phyloP scores from a whole-genome alignment of 805 yeast genomes.

The Saturnispora saitoi region DNA sequence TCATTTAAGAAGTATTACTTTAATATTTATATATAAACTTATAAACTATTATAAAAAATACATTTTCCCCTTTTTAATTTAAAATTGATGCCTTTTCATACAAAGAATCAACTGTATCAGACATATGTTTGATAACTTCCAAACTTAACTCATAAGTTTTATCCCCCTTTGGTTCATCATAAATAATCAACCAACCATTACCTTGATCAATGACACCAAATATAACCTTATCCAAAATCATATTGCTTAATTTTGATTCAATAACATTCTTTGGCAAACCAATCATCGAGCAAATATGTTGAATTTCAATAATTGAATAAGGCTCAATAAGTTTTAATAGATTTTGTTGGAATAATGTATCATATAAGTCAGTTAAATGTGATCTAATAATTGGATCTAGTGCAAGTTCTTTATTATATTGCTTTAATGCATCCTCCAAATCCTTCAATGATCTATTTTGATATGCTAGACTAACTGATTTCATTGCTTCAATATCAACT shows the following conservation, averaged over 20 bases:
- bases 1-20: slow-evolving; percentile 16
- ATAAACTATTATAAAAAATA: neutral
- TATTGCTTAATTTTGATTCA: slow-evolving; percentile 90
- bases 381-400: slow-evolving; percentile 83
- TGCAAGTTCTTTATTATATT: slow-evolving; percentile 66
- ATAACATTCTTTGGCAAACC: slow-evolving; percentile 83
- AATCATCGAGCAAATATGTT: slow-evolving; percentile 78
- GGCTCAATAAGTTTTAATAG: slow-evolving; percentile 93
- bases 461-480: slow-evolving; percentile 83
- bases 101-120: slow-evolving; percentile 78
- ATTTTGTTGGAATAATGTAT: slow-evolving; percentile 86
- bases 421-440: slow-evolving; percentile 72
- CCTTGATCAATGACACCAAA: slow-evolving; percentile 97
- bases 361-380: slow-evolving; percentile 88
- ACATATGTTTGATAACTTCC: slow-evolving; percentile 79
- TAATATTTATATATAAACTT: neutral
- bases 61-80: slow-evolving; percentile 39
- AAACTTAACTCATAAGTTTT: slow-evolving; percentile 82
- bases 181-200: slow-evolving; percentile 91
- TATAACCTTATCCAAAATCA: slow-evolving; percentile 93
- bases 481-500: slow-evolving; percentile 90
- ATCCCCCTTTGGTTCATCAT: slow-evolving; percentile 82
- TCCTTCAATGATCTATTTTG: slow-evolving; percentile 84
- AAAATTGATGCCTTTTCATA: slow-evolving; percentile 89
- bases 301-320: slow-evolving; percentile 88